Conservation (phyloP, 495 filamentous ascomycete species). For the Lasiosphaeria miniovina region DNA sequence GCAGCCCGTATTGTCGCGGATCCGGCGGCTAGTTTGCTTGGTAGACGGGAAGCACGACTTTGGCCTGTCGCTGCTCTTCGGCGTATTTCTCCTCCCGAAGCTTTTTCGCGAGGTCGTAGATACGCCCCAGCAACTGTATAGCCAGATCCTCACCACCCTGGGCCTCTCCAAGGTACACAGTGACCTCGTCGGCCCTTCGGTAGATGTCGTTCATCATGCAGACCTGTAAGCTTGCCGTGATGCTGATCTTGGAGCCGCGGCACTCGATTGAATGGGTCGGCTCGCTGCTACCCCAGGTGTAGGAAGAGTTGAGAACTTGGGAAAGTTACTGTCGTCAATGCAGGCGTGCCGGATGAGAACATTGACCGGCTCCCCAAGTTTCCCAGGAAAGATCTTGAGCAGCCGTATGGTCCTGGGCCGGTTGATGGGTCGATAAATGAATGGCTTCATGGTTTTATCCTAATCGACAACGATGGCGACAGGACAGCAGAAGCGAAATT, state of each 20-base stretch:
- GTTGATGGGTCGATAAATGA: background rate
- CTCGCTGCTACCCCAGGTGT: background rate
- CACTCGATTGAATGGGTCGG: background rate
- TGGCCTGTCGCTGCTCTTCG: background rate
- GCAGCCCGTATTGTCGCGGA: background rate
- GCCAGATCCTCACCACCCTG: background rate
- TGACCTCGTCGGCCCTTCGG: background rate
- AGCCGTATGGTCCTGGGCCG: background rate
- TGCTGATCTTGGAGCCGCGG: background rate
- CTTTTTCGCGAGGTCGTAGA: background rate
- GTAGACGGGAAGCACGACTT: background rate
- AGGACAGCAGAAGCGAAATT: no score
- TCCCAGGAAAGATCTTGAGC: background rate
- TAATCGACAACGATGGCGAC: no score
- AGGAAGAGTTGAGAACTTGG: background rate
- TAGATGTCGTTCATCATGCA: background rate
- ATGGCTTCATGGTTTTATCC: background rate
- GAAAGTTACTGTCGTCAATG: background rate
- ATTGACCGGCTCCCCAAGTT: background rate
- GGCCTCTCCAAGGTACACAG: background rate
- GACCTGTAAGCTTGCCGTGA: background rate
- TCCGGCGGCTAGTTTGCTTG: background rate
- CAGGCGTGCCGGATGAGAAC: background rate
- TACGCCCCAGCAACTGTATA: background rate
- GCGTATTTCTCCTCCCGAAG: background rate